Conservation (phyloP, 176 grass and related monocot genomes). For the Phoenix dactylifera region DNA sequence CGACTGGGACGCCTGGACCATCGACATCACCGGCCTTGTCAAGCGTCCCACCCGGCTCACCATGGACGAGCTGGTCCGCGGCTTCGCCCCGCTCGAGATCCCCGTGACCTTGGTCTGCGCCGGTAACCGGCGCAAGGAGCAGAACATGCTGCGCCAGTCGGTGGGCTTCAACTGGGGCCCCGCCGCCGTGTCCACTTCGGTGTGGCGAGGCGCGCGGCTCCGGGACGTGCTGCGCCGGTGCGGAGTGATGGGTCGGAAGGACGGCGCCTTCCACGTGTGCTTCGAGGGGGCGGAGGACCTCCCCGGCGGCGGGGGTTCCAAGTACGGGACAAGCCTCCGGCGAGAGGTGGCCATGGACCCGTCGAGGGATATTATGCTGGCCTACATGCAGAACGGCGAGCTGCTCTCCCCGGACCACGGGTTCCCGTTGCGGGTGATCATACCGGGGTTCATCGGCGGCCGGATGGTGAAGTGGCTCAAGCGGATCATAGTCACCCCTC, state of each 20-base stretch:
- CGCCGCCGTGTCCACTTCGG: slow-evolving; percentile 58
- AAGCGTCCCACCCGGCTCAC: slow-evolving; percentile 38
- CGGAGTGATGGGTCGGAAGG: slow-evolving; percentile 30
- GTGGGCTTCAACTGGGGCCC: slow-evolving; percentile 84
- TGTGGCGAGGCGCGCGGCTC: slow-evolving; percentile 64
- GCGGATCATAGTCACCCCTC: slow-evolving; percentile 42
- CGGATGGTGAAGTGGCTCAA: slow-evolving; percentile 92
- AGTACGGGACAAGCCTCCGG: slow-evolving; percentile 68
- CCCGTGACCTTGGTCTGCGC: slow-evolving; percentile 72
- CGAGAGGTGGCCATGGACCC: slow-evolving; percentile 57
- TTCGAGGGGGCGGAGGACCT: slow-evolving; percentile 80
- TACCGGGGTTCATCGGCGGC: slow-evolving; percentile 67
- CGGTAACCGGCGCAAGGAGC: slow-evolving; percentile 74
- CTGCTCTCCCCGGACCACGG: slow-evolving; percentile 62
- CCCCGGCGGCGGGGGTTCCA: slow-evolving; percentile 40
- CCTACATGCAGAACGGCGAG: slow-evolving; percentile 88
- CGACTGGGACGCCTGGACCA: slow-evolving; percentile 60
- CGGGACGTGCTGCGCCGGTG: slow-evolving; percentile 60
- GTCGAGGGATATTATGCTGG: slow-evolving; percentile 54
- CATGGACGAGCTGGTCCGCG: slow-evolving; percentile 49
- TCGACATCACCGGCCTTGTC: slow-evolving; percentile 61
- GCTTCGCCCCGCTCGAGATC: slow-evolving; percentile 39
- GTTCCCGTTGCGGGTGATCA: slow-evolving; percentile 61
- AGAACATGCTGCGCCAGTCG: slow-evolving; percentile 64
- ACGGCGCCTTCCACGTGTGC: slow-evolving; percentile 47